Percentiles rank a stretch among this genome's conserved stretches.
Evolutionary conservation across 116 monocot genomes (phyloP).

Genomic region (Phalaenopsis hybrid): DNA sequence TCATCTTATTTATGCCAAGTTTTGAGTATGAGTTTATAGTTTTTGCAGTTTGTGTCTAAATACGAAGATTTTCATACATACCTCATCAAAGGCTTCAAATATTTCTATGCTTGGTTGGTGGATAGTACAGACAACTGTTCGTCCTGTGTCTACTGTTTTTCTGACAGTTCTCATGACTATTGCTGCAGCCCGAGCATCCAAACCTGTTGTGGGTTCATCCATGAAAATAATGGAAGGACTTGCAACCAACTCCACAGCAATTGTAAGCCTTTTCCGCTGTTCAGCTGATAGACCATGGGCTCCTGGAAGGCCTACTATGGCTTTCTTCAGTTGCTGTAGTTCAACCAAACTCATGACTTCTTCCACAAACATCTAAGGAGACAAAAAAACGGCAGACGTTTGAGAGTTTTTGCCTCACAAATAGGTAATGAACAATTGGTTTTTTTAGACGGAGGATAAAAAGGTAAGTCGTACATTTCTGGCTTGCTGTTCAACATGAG

Average conservation of each 20-base stretch:
- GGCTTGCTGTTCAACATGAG: conserved; percentile 18
- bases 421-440: not conserved
- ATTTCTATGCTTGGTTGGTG: conserved; percentile 81
- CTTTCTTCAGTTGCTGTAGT: conserved; percentile 43
- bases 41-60: not conserved
- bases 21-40: not conserved
- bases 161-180: conserved; percentile 78
- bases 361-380: conserved; percentile 56
- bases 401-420: not conserved
- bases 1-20: not conserved
- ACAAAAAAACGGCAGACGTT: not conserved
- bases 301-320: conserved; percentile 69
- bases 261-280: conserved; percentile 67
- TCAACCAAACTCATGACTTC: conserved; percentile 70
- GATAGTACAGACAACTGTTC: conserved; percentile 76
- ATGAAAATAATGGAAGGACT: conserved; percentile 78
- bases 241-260: conserved; percentile 60
- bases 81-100: conserved; percentile 89
- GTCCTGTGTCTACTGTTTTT: conserved; percentile 73
- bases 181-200: conserved; percentile 77
- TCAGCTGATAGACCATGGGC: conserved; percentile 54
- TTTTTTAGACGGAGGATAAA: not conserved
- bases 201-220: conserved; percentile 80
- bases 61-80: conserved; percentile 11
- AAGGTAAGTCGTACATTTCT: conserved; percentile 20